Evolutionary conservation across 768 basidiomycete genomes (phyloP), one percentile per base, ranked within the genome.

Genomic region (Dioszegia hungarica): DNA sequence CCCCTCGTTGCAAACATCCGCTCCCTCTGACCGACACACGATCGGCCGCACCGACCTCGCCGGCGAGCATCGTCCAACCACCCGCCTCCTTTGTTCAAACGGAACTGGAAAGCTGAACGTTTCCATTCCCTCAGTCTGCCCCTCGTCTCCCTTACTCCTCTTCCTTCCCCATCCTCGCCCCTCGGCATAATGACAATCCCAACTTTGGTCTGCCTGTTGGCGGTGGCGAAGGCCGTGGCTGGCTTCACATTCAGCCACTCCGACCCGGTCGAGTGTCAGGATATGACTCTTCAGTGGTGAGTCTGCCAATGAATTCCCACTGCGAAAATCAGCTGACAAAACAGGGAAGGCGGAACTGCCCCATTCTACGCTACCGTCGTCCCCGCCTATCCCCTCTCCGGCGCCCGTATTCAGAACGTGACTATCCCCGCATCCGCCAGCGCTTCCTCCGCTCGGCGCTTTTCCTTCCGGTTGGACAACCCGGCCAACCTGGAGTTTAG

Each of bases 401-500:
- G 49, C 14, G 49, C 49, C 6, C 28, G 49, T 10, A 51, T 51
- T 3, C 49, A 51, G 24, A 75, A 75, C 47, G 59, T 72, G 22
- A 59, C 74, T 19, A 61, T 75, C 24, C 72, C 74, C 6, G 39
- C 57, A 14, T 41, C 48, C 27, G 49, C 61, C 24, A 57, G 60
- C 0, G 44, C 54, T 8, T 61, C 68, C 19, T 63, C 37, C 6
- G 27, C 8, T 8, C 25, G 68, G 37, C 57, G 61, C 12, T 62
- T 66, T 31, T 66, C 65, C 22, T 51, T 51, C 49, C 20, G 51
- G 11, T 54, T 72, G 28, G 43, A 63, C 19, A 59, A 73, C 41
- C 74, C 74, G 1, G 53, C 64, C 15, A 70, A 70, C 10, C 48
- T 75, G 49, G 40, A 69, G 33, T 73, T 75, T 55, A 37, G 73